phyloP scores from a whole-genome alignment of 805 yeast species.

The Myxozyma melibiosi region DNA sequence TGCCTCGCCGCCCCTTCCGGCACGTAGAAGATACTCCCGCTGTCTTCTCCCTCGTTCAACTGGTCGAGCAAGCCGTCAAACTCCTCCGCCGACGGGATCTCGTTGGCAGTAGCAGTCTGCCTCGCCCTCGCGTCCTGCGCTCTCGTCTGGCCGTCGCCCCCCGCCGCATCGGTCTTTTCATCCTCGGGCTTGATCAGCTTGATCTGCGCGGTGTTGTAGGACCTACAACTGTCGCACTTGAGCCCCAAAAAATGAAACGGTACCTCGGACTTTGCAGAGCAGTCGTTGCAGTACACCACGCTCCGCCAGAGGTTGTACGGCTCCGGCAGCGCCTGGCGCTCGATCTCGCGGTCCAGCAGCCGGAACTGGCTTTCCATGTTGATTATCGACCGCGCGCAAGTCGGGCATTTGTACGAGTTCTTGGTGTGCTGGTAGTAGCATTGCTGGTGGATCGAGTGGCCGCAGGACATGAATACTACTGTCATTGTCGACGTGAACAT shows the following conservation, averaged over 20 bases:
- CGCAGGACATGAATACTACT: conserved; percentile 90
- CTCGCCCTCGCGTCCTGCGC: not conserved
- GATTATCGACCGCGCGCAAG: conserved; percentile 79
- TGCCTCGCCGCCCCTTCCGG: conserved; percentile 9
- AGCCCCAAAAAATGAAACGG: conserved; percentile 82
- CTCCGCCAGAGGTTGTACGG: conserved; percentile 79
- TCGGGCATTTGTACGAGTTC: conserved; percentile 81
- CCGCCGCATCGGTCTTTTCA: conserved; percentile 39
- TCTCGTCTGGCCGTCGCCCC: not conserved
- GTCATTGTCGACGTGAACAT: conserved; percentile 80
- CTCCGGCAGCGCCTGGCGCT: conserved; percentile 72
- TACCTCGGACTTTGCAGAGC: conserved; percentile 77
- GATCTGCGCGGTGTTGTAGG: conserved; percentile 81
- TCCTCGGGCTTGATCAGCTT: conserved; percentile 70
- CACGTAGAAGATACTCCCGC: conserved; percentile 14
- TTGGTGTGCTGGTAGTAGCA: conserved; percentile 83
- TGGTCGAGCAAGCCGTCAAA: not conserved
- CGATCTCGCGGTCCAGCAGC: conserved; percentile 80
- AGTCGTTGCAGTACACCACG: conserved; percentile 78
- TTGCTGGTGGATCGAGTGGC: conserved; percentile 86
- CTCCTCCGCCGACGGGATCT: not conserved
- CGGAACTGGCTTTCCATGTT: conserved; percentile 90
- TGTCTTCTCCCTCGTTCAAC: conserved; percentile 10
- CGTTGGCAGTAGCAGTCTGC: not conserved
- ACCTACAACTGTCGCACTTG: conserved; percentile 81